phyloP scores from a whole-genome alignment of 192 early-diverging fungal species.

The Chytriomyces sp. region DNA sequence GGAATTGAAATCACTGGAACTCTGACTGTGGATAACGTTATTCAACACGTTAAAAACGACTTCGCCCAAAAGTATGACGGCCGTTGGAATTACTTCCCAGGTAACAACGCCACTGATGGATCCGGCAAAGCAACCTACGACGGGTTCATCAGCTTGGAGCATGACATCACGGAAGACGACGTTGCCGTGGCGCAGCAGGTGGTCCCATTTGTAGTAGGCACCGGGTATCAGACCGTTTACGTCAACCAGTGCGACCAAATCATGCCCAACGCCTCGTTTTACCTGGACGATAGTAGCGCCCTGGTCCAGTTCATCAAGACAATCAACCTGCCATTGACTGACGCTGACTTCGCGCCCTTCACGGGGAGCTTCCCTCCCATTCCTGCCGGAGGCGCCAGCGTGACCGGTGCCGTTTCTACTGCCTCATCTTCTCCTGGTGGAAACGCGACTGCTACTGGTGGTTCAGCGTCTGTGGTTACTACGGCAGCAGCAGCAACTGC shows the following conservation, averaged over 20 bases:
- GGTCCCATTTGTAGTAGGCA: neutral
- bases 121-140: slow-evolving; percentile 4
- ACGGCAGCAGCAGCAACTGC: neutral
- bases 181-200: neutral
- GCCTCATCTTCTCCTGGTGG: neutral
- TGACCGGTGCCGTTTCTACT: neutral
- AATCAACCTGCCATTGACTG: slow-evolving; percentile 26
- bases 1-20: slow-evolving; percentile 7
- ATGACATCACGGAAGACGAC: slow-evolving; percentile 22
- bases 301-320: slow-evolving; percentile 30
- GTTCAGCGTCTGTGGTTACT: neutral
- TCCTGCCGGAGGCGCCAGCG: slow-evolving; percentile 1
- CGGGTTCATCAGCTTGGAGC: slow-evolving; percentile 33
- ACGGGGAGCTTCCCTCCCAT: neutral
- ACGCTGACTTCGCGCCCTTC: slow-evolving; percentile 1
- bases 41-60: neutral
- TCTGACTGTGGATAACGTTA: neutral
- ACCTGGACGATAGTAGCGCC: slow-evolving; percentile 14
- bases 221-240: slow-evolving; percentile 8
- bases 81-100: slow-evolving; percentile 24
- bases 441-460: neutral
- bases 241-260: slow-evolving; percentile 29
- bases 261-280: slow-evolving; percentile 8
- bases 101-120: neutral
- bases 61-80: slow-evolving; percentile 17